Conservation (phyloP, 2,329 filamentous ascomycete species). For the Claviceps digitariae region DNA sequence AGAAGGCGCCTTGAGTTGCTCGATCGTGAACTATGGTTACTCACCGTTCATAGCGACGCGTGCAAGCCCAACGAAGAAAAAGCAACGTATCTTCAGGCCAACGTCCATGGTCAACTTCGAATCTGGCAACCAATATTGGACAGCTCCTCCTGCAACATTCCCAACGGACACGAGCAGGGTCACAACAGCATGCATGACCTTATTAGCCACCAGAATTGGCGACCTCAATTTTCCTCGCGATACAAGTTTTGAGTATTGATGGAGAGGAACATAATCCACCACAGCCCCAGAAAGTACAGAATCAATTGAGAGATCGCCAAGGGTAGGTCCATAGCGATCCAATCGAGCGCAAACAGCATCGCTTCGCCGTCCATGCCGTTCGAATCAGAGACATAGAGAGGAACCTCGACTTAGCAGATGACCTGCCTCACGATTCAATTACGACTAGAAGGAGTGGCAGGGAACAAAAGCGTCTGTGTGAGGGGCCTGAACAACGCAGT, state of each 20-base stretch:
- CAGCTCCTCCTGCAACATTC: background rate
- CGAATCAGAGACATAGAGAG: background rate
- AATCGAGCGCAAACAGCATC: background rate
- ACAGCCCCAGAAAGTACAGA: background rate
- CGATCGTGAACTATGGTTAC: background rate
- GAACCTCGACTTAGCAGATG: background rate
- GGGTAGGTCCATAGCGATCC: background rate
- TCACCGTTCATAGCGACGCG: no score
- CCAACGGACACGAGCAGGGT: background rate
- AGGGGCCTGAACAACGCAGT: background rate
- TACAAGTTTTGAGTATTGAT: background rate
- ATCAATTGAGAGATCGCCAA: background rate
- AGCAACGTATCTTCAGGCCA: background rate
- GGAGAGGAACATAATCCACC: background rate
- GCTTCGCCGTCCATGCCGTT: background rate
- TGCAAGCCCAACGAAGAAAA: background rate
- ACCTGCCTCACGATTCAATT: background rate
- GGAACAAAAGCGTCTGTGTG: background rate
- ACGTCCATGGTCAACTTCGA: background rate
- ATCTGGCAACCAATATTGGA: background rate
- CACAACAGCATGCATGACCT: background rate
- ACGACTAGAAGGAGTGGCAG: background rate
- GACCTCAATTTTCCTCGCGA: background rate
- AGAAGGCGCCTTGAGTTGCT: constrained; percentile 45
- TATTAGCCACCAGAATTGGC: no score